Base-by-base conservation (phyloP, 345 rosid genomes). In the Adansonia digitata region DNA sequence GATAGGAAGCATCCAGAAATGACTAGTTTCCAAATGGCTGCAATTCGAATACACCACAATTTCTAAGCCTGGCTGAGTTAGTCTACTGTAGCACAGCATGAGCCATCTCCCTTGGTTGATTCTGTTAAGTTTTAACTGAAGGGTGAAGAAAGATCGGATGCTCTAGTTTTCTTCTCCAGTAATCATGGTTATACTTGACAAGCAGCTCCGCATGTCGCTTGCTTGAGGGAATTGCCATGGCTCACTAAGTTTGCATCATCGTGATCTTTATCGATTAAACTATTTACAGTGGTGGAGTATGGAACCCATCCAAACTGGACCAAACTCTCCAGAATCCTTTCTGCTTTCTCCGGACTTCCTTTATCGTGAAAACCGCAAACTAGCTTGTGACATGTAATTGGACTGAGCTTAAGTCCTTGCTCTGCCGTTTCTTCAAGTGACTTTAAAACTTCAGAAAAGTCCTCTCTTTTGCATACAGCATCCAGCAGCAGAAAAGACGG, bases 261-360 rank as follows among this genome's bases (percentile, higher is more conserved):
- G 63, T 61, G 71, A 68, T 62, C 64, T 63, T 72, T 71, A 29
- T 69, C 72, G 5, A 81, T 62, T 3, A 85, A 24, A 72, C 80
- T 84, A 67, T 49, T 74, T 70, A 86, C 39, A 77, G 24, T 77
- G 55, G 79, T 81, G 51, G 90, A 80, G 22, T 82, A 81, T 60
- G 87, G 85, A 62, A 89, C 79, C 81, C 91, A 88, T 71, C 83
- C 76, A 60, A 82, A 84, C 73, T 75, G 79, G 53, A 83, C 77
- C 85, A 91, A 78, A 49, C 78, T 79, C 81, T 89, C 87, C 71
- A 82, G 72, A 80, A 88, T 81, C 63, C 72, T 81, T 70, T 68
- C 85, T 66, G 93, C 97, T 73, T 82, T 79, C 20, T 85, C 90
- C 35, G 46, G 72, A 69, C 40, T 80, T 66, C 88, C 86, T 26